These are phyloP conservation scores for Lentinula edodes DNA, from an alignment of 768 basidiomycete genomes.

Conservation along the genomic window DNA sequence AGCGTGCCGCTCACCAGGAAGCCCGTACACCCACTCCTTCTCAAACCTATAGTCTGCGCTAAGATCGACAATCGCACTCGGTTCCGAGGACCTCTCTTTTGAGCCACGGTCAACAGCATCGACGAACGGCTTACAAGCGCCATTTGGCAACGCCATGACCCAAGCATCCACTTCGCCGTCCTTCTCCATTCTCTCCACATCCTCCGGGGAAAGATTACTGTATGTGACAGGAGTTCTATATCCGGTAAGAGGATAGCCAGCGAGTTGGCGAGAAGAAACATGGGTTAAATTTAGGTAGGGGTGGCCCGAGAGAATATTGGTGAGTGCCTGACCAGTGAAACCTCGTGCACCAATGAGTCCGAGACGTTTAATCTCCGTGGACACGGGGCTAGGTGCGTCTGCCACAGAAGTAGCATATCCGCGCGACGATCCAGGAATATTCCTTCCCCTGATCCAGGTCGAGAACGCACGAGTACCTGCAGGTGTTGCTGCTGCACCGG, in stretches of 20 bases:
- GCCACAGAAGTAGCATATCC: conserved; percentile 75
- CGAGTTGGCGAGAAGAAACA: conserved; percentile 93
- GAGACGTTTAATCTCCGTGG: conserved; percentile 78
- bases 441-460: conserved; percentile 39
- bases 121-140: conserved; percentile 93
- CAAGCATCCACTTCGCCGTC: conserved; percentile 91
- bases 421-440: conserved; percentile 44
- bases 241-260: conserved; percentile 69
- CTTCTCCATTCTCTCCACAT: conserved; percentile 88
- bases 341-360: conserved; percentile 95
- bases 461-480: conserved; percentile 44
- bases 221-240: conserved; percentile 79
- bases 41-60: conserved; percentile 96
- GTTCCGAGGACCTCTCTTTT: conserved; percentile 39
- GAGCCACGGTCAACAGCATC: conserved; percentile 85
- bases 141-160: conserved; percentile 99
- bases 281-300: conserved; percentile 88
- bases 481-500: conserved; percentile 18
- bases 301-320: conserved; percentile 80
- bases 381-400: conserved; percentile 26
- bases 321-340: conserved; percentile 91
- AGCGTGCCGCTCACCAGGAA: conserved; percentile 82
- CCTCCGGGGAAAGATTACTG: conserved; percentile 69
- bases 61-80: conserved; percentile 86
- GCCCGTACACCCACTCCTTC: conserved; percentile 92